Conservation (phyloP, 805 yeast species). For the Cyberlindnera maclurae region DNA sequence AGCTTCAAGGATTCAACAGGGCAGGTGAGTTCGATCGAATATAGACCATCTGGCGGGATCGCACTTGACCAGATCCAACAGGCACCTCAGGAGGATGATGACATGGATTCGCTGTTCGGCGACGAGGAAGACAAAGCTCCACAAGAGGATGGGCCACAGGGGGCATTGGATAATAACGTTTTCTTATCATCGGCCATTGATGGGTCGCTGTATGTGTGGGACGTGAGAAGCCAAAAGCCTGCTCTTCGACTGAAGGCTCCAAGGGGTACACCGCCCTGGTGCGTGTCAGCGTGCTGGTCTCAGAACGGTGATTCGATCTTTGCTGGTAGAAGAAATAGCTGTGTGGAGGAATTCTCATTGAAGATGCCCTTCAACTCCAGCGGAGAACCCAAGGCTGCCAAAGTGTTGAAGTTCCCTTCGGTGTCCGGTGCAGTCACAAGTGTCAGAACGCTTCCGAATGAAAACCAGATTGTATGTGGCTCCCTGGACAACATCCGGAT, state of each 20-base stretch:
- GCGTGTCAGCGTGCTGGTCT: slow-evolving; percentile 86
- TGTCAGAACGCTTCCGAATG: slow-evolving; percentile 73
- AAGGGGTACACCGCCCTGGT: slow-evolving; percentile 84
- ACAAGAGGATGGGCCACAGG: slow-evolving; percentile 15
- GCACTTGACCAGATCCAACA: slow-evolving; percentile 16
- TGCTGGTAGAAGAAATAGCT: slow-evolving; percentile 85
- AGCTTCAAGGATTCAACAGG: slow-evolving; percentile 57
- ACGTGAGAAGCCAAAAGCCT: slow-evolving; percentile 44
- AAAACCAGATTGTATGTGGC: slow-evolving; percentile 75
- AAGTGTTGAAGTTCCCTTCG: slow-evolving; percentile 65
- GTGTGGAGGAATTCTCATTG: slow-evolving; percentile 69
- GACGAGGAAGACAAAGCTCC: slow-evolving; percentile 26
- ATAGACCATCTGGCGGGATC: slow-evolving; percentile 44
- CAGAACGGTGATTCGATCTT: slow-evolving; percentile 69
- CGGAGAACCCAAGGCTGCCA: slow-evolving; percentile 43
- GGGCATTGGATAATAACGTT: slow-evolving; percentile 35
- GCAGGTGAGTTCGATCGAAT: slow-evolving; percentile 71
- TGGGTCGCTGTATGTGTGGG: slow-evolving; percentile 82
- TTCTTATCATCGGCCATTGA: slow-evolving; percentile 79
- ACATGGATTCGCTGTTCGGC: slow-evolving; percentile 53
- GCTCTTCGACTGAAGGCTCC: slow-evolving; percentile 49
- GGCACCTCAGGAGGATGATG: slow-evolving; percentile 29
- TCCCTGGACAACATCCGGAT: slow-evolving; percentile 85
- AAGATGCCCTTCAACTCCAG: slow-evolving; percentile 40
- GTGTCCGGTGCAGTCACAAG: slow-evolving; percentile 89